Conservation (phyloP, 306 rosid genomes). For the Comarum palustre region DNA sequence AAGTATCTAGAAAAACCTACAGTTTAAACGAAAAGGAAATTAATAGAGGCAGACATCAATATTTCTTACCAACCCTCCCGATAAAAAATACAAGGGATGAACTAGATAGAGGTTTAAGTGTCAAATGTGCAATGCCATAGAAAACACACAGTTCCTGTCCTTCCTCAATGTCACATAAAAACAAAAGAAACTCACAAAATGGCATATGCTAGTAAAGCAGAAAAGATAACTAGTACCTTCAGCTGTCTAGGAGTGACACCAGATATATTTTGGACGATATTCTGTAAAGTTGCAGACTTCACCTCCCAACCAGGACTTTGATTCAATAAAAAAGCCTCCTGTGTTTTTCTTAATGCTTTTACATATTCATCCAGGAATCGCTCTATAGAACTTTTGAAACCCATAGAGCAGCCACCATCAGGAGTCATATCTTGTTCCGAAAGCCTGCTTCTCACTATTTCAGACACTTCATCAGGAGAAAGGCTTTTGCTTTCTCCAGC, state of each 20-base stretch:
- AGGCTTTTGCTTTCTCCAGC: constrained; percentile 44
- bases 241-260: constrained; percentile 69
- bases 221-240: constrained; percentile 51
- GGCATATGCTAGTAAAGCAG: constrained; percentile 1
- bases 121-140: neutral
- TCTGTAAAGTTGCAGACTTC: constrained; percentile 34
- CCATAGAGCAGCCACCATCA: constrained; percentile 54
- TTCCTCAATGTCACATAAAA: neutral
- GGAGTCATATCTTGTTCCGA: constrained; percentile 47
- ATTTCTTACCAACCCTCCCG: neutral
- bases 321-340: constrained; percentile 21
- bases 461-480: constrained; percentile 54
- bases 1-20: constrained; percentile 75
- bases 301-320: constrained; percentile 29
- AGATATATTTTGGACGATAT: constrained; percentile 50
- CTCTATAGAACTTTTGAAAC: constrained; percentile 52
- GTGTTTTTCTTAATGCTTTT: constrained; percentile 30
- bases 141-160: neutral
- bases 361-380: constrained; percentile 47
- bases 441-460: constrained; percentile 57
- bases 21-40: constrained; percentile 12
- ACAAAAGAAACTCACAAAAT: neutral
- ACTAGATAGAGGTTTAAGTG: neutral
- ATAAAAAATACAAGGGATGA: neutral
- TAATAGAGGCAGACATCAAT: neutral